A percentile compares a stretch with the other conserved stretches of the same genome.
These are phyloP conservation scores for Cryptococcus sp. DNA, from an alignment of 1,284 basidiomycete genomes.

Conservation along the genomic window DNA sequence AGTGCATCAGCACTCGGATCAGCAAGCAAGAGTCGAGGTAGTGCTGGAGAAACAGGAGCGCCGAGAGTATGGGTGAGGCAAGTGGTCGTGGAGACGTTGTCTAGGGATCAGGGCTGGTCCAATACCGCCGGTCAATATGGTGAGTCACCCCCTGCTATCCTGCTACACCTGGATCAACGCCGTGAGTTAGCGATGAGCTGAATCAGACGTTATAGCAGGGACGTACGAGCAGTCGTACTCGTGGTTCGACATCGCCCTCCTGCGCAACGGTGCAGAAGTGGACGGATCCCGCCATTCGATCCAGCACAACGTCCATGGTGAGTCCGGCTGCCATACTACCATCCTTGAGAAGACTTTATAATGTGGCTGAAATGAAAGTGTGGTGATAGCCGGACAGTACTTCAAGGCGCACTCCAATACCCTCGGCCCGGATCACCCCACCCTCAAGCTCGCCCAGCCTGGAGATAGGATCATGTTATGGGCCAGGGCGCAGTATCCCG, in stretches of 20 bases:
- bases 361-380: not conserved
- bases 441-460: conserved; percentile 25
- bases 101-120: conserved; percentile 48
- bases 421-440: conserved; percentile 26
- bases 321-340: conserved; percentile 4
- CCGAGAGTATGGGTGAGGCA: conserved; percentile 25
- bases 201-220: conserved; percentile 19
- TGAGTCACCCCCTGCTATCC: conserved; percentile 14
- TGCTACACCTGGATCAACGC: not conserved
- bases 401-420: conserved; percentile 35
- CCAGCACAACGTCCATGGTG: conserved; percentile 47
- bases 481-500: conserved; percentile 43
- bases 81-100: conserved; percentile 37
- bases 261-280: conserved; percentile 40
- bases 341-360: not conserved
- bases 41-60: not conserved
- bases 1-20: not conserved
- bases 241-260: conserved; percentile 45
- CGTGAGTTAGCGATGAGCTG: not conserved
- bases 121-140: conserved; percentile 29
- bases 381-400: conserved; percentile 41
- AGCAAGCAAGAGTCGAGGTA: not conserved
- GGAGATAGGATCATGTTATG: conserved; percentile 47
- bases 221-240: conserved; percentile 42
- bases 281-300: conserved; percentile 27